Evolutionary conservation across 176 grass and related monocot genomes (phyloP).

Genomic region (Rhipidocladum racemiflorum): DNA sequence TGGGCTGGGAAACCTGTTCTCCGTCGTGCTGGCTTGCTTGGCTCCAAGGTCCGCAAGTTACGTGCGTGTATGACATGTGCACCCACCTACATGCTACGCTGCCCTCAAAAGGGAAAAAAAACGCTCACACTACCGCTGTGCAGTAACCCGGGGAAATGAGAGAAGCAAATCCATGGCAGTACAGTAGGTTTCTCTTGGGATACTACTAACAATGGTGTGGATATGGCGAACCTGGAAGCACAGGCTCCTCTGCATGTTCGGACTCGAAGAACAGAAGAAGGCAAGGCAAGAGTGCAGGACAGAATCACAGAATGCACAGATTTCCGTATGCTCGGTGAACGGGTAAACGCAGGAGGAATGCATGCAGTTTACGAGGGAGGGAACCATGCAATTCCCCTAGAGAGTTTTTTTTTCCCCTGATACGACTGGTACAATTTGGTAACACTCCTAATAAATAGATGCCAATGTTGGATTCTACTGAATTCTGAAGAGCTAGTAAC

Average conservation of each 20-base stretch:
- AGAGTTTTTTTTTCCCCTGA: neutral
- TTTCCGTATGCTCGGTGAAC: neutral
- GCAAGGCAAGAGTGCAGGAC: neutral
- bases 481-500: constrained; percentile 15
- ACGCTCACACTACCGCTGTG: neutral
- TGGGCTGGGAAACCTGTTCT: neutral
- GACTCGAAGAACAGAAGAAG: neutral
- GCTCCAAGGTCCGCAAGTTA: neutral
- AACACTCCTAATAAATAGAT: neutral
- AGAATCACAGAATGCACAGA: neutral
- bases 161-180: neutral
- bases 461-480: constrained; percentile 5
- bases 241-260: neutral
- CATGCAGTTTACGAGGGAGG: neutral
- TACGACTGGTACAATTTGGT: neutral
- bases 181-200: neutral
- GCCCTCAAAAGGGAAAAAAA: neutral
- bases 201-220: neutral
- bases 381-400: neutral
- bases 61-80: neutral
- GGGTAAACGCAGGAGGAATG: neutral
- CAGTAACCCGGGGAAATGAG: neutral
- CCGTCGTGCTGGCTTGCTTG: neutral
- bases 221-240: neutral
- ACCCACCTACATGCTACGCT: neutral